Conservation (phyloP, 2,329 filamentous ascomycete species). For the Endothia cerciana region DNA sequence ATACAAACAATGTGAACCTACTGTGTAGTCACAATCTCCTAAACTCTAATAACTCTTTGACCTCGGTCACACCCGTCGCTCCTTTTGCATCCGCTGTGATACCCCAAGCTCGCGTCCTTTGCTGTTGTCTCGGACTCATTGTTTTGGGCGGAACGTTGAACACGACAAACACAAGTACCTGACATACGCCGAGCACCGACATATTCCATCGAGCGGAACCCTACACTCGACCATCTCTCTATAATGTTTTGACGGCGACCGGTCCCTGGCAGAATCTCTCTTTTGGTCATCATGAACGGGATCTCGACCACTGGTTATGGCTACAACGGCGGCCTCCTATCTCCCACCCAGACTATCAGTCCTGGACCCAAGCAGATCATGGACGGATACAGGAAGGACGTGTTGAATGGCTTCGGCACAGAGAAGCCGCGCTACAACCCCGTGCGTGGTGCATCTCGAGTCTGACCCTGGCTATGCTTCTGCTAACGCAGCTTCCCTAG, state of each 20-base stretch:
- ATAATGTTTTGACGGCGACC: conserved; percentile 28
- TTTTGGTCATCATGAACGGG: conserved; percentile 26
- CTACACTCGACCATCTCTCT: conserved; percentile 14
- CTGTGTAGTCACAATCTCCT: conserved; percentile 6
- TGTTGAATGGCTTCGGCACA: conserved; percentile 56
- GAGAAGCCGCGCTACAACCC: conserved; percentile 60
- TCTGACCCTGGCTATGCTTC: not conserved
- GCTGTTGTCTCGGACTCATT: conserved; percentile 13
- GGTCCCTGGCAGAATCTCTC: conserved; percentile 9
- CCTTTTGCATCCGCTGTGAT: conserved; percentile 22
- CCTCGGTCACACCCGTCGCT: conserved; percentile 22
- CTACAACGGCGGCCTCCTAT: conserved; percentile 38
- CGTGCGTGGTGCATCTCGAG: conserved; percentile 46
- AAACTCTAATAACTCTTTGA: conserved; percentile 13
- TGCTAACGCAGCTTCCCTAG: conserved; percentile 40
- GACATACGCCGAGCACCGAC: not conserved
- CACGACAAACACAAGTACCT: conserved; percentile 2
- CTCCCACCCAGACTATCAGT: conserved; percentile 27
- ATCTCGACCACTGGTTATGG: conserved; percentile 26
- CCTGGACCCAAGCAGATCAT: conserved; percentile 55
- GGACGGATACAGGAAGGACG: conserved; percentile 62
- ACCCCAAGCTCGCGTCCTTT: conserved; percentile 20
- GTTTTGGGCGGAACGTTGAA: conserved; percentile 9
- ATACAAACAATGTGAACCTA: conserved; percentile 15
- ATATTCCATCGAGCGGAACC: conserved; percentile 2